phyloP scores from a whole-genome alignment of 108 stramenopile genomes.

The Nitzschia sp. region DNA sequence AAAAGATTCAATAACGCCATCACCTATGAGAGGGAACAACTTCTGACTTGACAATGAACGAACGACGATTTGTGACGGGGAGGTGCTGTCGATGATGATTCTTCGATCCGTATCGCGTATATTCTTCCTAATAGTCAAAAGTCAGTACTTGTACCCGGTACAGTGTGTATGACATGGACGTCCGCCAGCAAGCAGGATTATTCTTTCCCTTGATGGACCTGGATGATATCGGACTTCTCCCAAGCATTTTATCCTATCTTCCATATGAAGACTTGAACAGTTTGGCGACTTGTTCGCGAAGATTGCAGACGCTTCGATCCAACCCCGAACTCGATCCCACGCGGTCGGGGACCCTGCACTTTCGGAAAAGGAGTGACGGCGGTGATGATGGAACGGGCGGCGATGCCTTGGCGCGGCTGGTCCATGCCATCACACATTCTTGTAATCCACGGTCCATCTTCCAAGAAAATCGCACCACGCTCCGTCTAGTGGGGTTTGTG shows the following conservation, averaged over 20 bases:
- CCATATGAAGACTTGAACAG: not conserved
- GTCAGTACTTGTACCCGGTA: no score
- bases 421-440: not conserved
- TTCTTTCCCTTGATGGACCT: not conserved
- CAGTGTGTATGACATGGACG: no score
- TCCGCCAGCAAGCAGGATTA: no score
- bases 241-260: not conserved
- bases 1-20: no score
- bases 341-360: not conserved
- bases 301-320: not conserved
- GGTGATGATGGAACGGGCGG: not conserved
- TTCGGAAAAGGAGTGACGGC: not conserved
- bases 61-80: no score
- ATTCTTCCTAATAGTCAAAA: no score
- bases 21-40: no score
- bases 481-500: not conserved
- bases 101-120: no score
- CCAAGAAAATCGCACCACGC: not conserved
- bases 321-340: not conserved
- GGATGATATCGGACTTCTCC: not conserved
- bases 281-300: not conserved
- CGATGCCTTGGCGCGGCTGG: not conserved
- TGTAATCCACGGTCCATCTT: not conserved
- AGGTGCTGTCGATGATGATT: no score
- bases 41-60: no score